Evolutionary conservation across 768 basidiomycete species (phyloP).

Genomic region (Neoboletus brunneissimus): DNA sequence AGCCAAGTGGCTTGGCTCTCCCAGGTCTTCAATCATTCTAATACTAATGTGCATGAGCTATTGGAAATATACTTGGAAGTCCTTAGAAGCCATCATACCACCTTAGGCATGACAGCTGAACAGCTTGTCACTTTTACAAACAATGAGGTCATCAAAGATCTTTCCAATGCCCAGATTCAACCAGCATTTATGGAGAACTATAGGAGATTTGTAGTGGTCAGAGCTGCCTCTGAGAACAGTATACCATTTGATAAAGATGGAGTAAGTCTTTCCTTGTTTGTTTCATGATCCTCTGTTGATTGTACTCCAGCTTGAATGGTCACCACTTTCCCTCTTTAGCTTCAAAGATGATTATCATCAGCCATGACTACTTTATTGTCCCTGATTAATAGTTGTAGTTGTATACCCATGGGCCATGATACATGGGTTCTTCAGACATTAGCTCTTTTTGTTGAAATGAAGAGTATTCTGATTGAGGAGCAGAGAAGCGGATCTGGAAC

Average conservation of each 20-base stretch:
- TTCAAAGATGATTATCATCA: constrained; percentile 59
- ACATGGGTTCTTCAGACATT: no score
- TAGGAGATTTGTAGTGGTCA: constrained; percentile 65
- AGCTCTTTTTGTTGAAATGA: background rate
- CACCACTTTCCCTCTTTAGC: constrained; percentile 42
- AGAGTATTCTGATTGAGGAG: background rate
- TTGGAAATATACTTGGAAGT: constrained; percentile 41
- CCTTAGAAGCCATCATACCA: constrained; percentile 27
- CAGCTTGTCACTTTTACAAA: constrained; percentile 41
- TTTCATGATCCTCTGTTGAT: background rate
- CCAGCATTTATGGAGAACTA: constrained; percentile 59
- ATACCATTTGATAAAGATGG: constrained; percentile 36
- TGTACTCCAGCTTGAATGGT: constrained; percentile 56
- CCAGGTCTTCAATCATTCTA: constrained; percentile 15
- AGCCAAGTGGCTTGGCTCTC: constrained; percentile 26
- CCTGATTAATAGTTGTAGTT: background rate
- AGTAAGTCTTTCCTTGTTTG: constrained; percentile 36
- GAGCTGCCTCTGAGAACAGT: constrained; percentile 33
- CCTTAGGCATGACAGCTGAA: constrained; percentile 31
- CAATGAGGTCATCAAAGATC: constrained; percentile 45
- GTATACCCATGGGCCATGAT: background rate
- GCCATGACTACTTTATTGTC: background rate
- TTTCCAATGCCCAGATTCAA: constrained; percentile 56
- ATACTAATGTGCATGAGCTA: constrained; percentile 32
- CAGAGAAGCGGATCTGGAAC: background rate